Percentiles rank a stretch among this genome's conserved stretches.
Evolutionary conservation across 306 rosid genomes (phyloP).

Genomic region (Vigna mungo): DNA sequence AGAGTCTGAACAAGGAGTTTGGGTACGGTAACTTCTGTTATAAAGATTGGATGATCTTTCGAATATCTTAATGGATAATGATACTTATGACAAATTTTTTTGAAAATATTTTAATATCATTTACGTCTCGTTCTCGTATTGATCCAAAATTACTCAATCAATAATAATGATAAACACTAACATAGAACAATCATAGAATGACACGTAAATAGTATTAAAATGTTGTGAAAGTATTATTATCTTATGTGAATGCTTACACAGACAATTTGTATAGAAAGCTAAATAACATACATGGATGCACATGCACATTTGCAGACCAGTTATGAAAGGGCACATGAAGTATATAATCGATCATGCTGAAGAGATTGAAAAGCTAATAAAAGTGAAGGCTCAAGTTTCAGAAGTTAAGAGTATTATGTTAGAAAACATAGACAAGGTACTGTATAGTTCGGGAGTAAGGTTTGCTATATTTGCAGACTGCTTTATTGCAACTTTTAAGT

Average conservation of each 20-base stretch:
- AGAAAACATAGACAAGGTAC: slow-evolving; percentile 75
- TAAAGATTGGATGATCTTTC: slow-evolving; percentile 2
- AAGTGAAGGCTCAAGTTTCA: slow-evolving; percentile 95
- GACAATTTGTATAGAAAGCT: neutral
- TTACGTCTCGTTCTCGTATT: too few species aligned
- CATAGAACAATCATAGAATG: too few species aligned
- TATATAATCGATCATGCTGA: slow-evolving; percentile 88
- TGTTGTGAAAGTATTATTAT: too few species aligned
- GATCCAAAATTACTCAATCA: too few species aligned
- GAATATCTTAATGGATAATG: slow-evolving; percentile 13
- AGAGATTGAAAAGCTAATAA: slow-evolving; percentile 86
- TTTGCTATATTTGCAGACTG: too few species aligned
- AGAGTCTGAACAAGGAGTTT: slow-evolving; percentile 93
- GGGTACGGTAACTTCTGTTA: slow-evolving; percentile 62
- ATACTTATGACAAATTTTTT: too few species aligned
- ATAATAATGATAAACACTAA: too few species aligned
- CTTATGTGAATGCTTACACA: slow-evolving; percentile 32
- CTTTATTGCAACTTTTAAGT: neutral
- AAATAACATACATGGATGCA: slow-evolving; percentile 37
- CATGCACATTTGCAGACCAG: slow-evolving; percentile 64
- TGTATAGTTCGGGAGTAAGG: slow-evolving; percentile 1
- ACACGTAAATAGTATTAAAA: too few species aligned
- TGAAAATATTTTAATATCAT: too few species aligned
- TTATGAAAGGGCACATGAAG: slow-evolving; percentile 94
- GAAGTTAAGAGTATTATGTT: slow-evolving; percentile 93